Base-by-base conservation (phyloP, 2,329 filamentous ascomycete species). In the Colletotrichum nymphaeae region DNA sequence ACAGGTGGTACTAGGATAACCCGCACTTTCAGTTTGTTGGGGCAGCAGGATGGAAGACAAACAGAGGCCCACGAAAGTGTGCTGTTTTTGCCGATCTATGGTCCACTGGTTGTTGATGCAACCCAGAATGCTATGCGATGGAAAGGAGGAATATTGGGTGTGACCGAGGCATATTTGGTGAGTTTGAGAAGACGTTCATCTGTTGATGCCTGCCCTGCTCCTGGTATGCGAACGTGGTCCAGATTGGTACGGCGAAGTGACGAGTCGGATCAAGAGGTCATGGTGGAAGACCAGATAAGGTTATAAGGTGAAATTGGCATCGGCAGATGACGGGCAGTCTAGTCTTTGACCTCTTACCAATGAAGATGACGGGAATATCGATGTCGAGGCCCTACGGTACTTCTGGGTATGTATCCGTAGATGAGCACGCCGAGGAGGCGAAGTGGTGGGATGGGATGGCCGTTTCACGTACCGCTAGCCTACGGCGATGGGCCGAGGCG, bases 401-500 rank as follows among this genome's bases (percentile, higher is more conserved):
- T 49, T 4, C 42, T 49, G 19, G 14, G 37, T 42, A 42, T 42
- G 14, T 19, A 42, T 42, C 14, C 19, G 42, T 63, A 37, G 65
- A 72, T 57, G 49, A 49, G 46, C 28, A 37, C 19, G 49, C 63
- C 56, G 32, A 49, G 46, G 42, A 62, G 64, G 56, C 24, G 35
- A 63, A 57, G 52, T 57, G 64, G 49, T 60, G 24, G 22, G 66
- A 59, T 56, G 70, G 55, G 53, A 73, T 70, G 59, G 70, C 30
- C 55, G 70, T 73, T 73, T 73, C 70, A 70, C 63, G 26, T 70
- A 55, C 26, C 30, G 67, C 28, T 63, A 72, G 52, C 24, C 30
- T 14, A 24, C 26, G 32, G 68, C 63, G 49, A 30, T 16, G 35
- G 52, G 22, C 69, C 37, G 42, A 42, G 8, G 30, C 49, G n/a